A percentile compares a stretch with the other conserved stretches of the same genome.
phyloP scores from a whole-genome alignment of 129 eudicot genomes.

The Tagetes patula region DNA sequence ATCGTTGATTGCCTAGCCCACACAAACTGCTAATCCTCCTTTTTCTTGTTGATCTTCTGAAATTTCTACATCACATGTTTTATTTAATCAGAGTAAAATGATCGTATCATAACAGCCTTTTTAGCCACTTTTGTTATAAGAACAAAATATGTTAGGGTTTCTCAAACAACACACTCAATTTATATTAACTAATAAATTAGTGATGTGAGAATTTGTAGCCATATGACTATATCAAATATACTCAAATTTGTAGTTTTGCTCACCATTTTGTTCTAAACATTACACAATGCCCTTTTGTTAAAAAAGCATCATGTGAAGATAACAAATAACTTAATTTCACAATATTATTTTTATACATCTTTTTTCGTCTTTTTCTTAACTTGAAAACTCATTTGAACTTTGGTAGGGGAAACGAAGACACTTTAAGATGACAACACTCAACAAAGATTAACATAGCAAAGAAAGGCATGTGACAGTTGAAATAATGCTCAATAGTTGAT shows the following conservation, averaged over 20 bases:
- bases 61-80: too few relatives aligned
- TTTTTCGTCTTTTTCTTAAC: background rate
- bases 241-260: conserved; percentile 2
- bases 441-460: conserved; percentile 5
- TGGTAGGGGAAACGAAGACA: background rate
- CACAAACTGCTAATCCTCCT: too few relatives aligned
- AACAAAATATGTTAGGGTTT: too few relatives aligned
- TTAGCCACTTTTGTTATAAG: too few relatives aligned
- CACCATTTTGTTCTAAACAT: background rate
- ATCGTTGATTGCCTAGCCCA: too few relatives aligned
- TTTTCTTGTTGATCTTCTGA: too few relatives aligned
- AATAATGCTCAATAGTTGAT: background rate
- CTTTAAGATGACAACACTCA: background rate
- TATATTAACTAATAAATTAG: too few relatives aligned
- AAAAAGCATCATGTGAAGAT: background rate
- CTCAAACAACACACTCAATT: too few relatives aligned
- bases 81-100: too few relatives aligned
- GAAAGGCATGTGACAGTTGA: background rate
- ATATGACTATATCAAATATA: background rate
- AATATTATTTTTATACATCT: background rate
- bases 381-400: background rate
- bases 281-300: background rate
- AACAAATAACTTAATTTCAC: background rate
- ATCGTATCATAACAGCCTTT: too few relatives aligned
- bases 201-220: too few relatives aligned